Evolutionary conservation across 164 flowering plant species (phyloP), one percentile per base, ranked within the genome.

Genomic region (Platanus orientalis): DNA sequence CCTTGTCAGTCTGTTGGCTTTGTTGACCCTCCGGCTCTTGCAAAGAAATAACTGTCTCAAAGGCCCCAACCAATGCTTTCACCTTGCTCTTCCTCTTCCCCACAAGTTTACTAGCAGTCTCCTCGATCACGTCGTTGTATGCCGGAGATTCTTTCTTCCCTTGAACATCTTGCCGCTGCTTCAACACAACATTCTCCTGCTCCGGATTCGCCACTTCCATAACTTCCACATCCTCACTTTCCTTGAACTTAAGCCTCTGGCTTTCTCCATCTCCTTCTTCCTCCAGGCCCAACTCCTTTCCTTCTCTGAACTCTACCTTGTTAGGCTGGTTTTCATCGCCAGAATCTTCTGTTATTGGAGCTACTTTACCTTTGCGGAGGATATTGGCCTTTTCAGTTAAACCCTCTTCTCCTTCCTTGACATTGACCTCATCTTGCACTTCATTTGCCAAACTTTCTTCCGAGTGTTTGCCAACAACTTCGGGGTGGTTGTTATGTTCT

Each of bases 61-160:
- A 86, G 21, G 91, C 89, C 1, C 87, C 92, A 28, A 69, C 92
- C 39, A 86, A 70, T 44, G 92, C 92, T 49, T 60, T 63, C 51
- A 86, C 89, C 72, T 74, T 84, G 74, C 75, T 86, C 80, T 81
- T 84, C 71, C 84, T 79, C 68, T 75, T 71, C 70, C 74, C 82
- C 40, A 67, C 65, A 14, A 84, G 79, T 78, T 81, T 82, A 61
- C 80, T 78, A 20, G 79, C 79, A 7, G 87, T 82, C 64, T 86
- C 84, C 62, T 86, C 91, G 7, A 86, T 84, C 47, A 86, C 88
- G 55, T 79, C 81, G 61, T 86, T 86, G 58, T 77, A 79, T 1
- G 71, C 71, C 14, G 52, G 70, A 10, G 80, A 39, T 4, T 76
- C 83, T 61, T 76, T 81, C 70, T 75, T 81, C 51, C 73, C 73